Base-by-base conservation (phyloP, 352 stramenopile genomes). In the Globisporangium orthogonon region DNA sequence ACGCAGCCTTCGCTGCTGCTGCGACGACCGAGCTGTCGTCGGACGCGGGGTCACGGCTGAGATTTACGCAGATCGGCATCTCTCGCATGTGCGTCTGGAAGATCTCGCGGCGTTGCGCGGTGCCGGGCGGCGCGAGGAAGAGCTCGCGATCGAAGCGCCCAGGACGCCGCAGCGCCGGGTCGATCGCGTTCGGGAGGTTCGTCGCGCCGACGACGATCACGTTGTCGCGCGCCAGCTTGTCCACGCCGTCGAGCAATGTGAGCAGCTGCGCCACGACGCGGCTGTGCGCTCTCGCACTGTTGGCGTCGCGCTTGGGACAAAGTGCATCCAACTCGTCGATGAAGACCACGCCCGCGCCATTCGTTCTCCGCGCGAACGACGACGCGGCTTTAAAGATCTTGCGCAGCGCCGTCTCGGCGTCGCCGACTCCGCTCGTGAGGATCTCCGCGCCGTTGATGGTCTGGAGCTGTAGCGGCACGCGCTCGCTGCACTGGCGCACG, bases 291-390 rank as follows among this genome's bases (percentile, higher is more conserved):
- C 70, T 78, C 45, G 61, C 61, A 14, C 62, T 60, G 18, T 74
- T 69, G 57, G 82, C 64, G 43, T 95, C 86, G 56, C 95, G 87
- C 58, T 96, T 96, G 5, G 94, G 94, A 41, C 94, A 98, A 37
- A 99, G 88, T 14, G 81, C 94, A 71, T 99, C 96, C 3, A 99
- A 62, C 48, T 98, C 94, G 61, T 99, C 96, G 62, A 99, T 97
- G 61, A 98, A 98, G 50, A 99, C 89, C 55, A 90, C 79, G 14
- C 65, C 74, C 0, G 75, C 73, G 18, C 73, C 75, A 30, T 70
- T 54, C 7, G 62, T 62, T 29, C 62, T 58, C 5, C 23, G 14
- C 7, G 56, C 58, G 54, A 84, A 70, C 7, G 51, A 47, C 2
- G 71, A 54, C 0, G 78, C 79, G 2, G 62, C 65, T 11, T 64